Evolutionary conservation across 164 flowering plant species (phyloP).

Genomic region (Piper betle): DNA sequence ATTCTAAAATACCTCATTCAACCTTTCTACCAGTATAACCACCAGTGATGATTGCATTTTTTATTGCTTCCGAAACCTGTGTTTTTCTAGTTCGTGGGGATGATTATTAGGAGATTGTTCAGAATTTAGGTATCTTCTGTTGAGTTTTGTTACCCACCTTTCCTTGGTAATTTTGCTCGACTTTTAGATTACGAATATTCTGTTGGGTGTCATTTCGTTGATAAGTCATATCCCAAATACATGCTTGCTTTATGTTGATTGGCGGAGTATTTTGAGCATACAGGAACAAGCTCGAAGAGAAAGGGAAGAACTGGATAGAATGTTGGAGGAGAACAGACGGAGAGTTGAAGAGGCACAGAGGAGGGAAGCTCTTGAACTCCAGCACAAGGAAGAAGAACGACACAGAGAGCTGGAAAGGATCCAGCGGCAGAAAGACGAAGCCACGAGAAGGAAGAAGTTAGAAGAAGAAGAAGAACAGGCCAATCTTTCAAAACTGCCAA

Average conservation of each 20-base stretch:
- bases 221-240: too few relatives aligned
- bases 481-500: conserved; percentile 69
- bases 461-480: conserved; percentile 83
- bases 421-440: conserved; percentile 87
- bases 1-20: too few relatives aligned
- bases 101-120: too few relatives aligned
- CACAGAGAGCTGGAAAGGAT: conserved; percentile 68
- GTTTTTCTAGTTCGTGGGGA: too few relatives aligned
- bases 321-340: conserved; percentile 76
- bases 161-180: too few relatives aligned
- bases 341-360: conserved; percentile 82
- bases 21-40: too few relatives aligned
- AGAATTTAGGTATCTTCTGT: too few relatives aligned
- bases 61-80: too few relatives aligned
- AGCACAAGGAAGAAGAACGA: conserved; percentile 74
- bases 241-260: not conserved
- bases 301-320: conserved; percentile 73
- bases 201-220: too few relatives aligned
- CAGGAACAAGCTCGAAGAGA: conserved; percentile 77
- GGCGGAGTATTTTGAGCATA: not conserved
- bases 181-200: too few relatives aligned
- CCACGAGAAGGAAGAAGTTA: conserved; percentile 68
- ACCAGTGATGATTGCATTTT: too few relatives aligned
- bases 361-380: conserved; percentile 73
- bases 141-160: too few relatives aligned